Conservation (phyloP, 176 grass and related monocot genomes). For the Zizania latifolia region DNA sequence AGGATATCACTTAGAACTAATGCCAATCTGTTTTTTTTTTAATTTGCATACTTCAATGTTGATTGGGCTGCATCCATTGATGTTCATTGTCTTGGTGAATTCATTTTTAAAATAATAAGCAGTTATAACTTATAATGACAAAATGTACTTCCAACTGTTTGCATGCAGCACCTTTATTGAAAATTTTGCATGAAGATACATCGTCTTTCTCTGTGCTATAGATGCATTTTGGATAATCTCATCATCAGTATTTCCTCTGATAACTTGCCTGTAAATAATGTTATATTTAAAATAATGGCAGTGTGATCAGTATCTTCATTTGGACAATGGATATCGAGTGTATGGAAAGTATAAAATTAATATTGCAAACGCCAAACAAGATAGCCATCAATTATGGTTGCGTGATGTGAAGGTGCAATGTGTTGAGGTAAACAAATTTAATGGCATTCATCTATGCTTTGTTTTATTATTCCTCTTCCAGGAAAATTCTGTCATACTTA, state of each 20-base stretch:
- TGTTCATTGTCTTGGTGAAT: neutral
- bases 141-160: neutral
- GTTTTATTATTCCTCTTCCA: neutral
- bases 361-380: slow-evolving; percentile 29
- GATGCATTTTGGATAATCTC: slow-evolving; percentile 22
- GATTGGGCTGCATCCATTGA: neutral
- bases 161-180: neutral
- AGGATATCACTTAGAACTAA: neutral
- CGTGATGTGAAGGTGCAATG: slow-evolving; percentile 64
- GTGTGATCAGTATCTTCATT: slow-evolving; percentile 85
- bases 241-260: slow-evolving; percentile 6
- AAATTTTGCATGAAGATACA: neutral
- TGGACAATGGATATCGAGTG: slow-evolving; percentile 20
- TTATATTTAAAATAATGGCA: slow-evolving; percentile 43
- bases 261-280: neutral
- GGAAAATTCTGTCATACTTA: neutral
- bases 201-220: neutral
- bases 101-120: neutral
- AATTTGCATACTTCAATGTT: neutral
- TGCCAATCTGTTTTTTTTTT: neutral
- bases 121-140: neutral
- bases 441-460: slow-evolving; percentile 9
- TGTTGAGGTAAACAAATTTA: slow-evolving; percentile 47
- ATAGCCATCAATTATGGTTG: slow-evolving; percentile 48
- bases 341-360: slow-evolving; percentile 75